Base-by-base conservation (phyloP, 306 rosid genomes). In the Cyamopsis tetragonoloba region DNA sequence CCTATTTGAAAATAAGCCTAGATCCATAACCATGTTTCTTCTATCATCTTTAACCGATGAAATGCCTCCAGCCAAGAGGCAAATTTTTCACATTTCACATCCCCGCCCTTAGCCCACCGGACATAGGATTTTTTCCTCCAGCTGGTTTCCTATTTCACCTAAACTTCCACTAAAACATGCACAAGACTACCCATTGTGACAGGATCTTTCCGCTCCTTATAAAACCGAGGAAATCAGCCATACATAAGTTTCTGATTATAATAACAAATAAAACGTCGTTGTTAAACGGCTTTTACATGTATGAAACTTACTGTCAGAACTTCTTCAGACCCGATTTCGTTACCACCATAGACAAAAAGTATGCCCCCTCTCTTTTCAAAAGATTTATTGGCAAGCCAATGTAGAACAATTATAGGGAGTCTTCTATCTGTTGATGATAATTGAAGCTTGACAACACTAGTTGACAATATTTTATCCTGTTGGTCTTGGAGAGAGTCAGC, bases 291-390 rank as follows among this genome's bases (percentile, higher is more conserved):
- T 28, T 65, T 35, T 56, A 50, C 66, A 56, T 49, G 66, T 56
- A 66, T 38, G 73, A 62, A 82, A 26, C 86, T 66, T 74, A 82
- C 98, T 19, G 96, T 72, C 70, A 89, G 51, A 79, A 83, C 90
- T 89, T 89, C 98, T 37, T 84, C 75, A n/a, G 98, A 87, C 41
- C 98, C 95, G 74, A 89, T 82, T 71, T 87, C 86, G 50, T 76
- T 84, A 49, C 98, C 98, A 10, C 98, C 96, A 75, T 92, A 92
- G 63, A 89, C 88, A 84, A 89, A 87, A 60, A 89, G 90, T 62
- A 53, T 76, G 23, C 96, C 95, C 18, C 83, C 78, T 12, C 62
- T 61, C 28, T 70, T 75, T 42, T 65, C 68, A 57, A 31, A 43
- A 41, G 82, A 76, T 61, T 54, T 75, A 72, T 80, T 75, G 46